Evolutionary conservation across 192 early-diverging fungal species (phyloP), one percentile per base, ranked within the genome.

Genomic region (Coemansia sp.): DNA sequence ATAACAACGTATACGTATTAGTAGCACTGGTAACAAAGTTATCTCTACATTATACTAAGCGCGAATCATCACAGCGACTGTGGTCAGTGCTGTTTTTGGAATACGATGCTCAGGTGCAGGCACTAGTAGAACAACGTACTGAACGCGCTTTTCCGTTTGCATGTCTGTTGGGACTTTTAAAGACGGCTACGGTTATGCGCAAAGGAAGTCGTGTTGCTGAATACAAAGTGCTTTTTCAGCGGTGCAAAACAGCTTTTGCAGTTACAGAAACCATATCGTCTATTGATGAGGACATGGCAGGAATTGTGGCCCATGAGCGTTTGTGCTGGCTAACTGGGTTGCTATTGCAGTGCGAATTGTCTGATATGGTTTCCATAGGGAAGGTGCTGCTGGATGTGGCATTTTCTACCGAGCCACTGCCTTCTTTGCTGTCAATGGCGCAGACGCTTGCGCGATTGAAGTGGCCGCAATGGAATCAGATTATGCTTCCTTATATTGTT

Each of bases 381-480:
- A 61, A 61, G 46, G 30, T 76, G 56, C 71, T 82, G 46, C 64
- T 82, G 22, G 75, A 82, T 46, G 6, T 65, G 27, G 75, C 53
- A 6, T 64, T 82, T 29, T 52, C 61, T 2, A 61, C 36, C 14
- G 75, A 76, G 39, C 29, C 70, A 4, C 27, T 74, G 19, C n/a
- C 65, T 20, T 62, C 32, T 30, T 84, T 92, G 11, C 80, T 92
- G 53, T 75, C 85, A 11, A 92, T 95, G 76, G 87, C 85, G 27
- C 78, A 91, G 51, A 80, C 84, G 31, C 82, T 95, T 29, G 87
- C 87, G 29, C 80, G 85, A n/a, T 46, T 89, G n/a, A 80, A 85
- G 39, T 93, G 92, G 88, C 64, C 76, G 30, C 87, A 93, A 58
- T 92, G 87, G 67, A 87, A 87, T 21, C 87, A 89, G 65, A 85